These are phyloP conservation scores for Capsicum chinense DNA, from an alignment of 257 asterid genomes.

Conservation along the genomic window DNA sequence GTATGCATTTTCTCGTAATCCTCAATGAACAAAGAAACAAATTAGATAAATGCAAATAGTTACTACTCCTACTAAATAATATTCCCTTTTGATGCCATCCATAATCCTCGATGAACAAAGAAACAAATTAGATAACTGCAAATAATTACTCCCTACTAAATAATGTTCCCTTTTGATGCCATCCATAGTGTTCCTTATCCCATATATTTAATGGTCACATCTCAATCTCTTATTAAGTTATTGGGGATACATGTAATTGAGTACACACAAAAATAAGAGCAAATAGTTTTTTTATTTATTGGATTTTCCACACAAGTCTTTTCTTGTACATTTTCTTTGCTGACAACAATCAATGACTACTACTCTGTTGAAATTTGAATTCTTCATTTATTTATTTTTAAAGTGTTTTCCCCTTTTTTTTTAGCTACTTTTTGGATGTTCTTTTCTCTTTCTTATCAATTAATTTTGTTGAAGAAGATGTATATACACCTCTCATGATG, in stretches of 20 bases:
- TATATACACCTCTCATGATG: background rate
- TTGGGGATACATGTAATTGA: constrained; percentile 28
- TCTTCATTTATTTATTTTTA: background rate
- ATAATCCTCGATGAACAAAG: background rate
- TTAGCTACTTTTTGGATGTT: constrained; percentile 3
- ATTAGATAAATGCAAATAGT: background rate
- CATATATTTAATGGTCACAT: constrained; percentile 1
- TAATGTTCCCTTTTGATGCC: background rate
- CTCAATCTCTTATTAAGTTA: constrained; percentile 24
- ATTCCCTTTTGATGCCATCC: background rate
- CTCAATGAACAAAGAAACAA: background rate
- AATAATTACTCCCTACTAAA: background rate
- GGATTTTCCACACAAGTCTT: background rate
- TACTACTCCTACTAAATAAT: background rate
- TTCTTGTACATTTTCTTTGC: background rate
- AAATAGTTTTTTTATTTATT: background rate
- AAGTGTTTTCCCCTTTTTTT: background rate
- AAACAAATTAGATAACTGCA: background rate
- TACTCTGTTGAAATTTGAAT: constrained; percentile 15
- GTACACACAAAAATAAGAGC: constrained; percentile 20
- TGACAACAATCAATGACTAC: constrained; percentile 10
- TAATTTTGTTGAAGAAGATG: background rate
- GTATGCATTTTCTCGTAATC: background rate
- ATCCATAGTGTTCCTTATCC: constrained; percentile 15
- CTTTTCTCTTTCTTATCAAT: background rate